Base-by-base conservation (phyloP, 2,329 filamentous ascomycete species). In the Fusarium coicis region DNA sequence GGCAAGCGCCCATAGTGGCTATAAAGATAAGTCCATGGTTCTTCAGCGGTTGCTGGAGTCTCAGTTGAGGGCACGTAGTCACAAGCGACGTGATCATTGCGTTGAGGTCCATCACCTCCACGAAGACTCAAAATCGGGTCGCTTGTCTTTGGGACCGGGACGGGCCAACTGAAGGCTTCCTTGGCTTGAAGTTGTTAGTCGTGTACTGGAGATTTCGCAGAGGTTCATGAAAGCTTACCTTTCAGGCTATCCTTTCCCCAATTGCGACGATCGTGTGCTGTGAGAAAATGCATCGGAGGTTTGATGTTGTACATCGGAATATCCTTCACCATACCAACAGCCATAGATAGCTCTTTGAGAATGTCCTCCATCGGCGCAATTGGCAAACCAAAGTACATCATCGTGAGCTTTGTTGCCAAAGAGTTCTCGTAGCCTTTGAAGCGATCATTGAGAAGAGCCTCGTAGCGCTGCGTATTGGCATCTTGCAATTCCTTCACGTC, bases 321-420 rank as follows among this genome's bases (percentile, higher is more conserved):
- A 42, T 67, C 68, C 50, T 43, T 54, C 28, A 64, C 70, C 26
- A 66, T 63, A 5, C 69, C 56, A 11, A 67, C 76, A 59, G 23
- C 63, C 42, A 62, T 62, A 16, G 76, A 66, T 30, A 81, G 74
- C 7, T 78, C 74, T 44, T 79, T 78, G 34, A 77, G n/a, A 8
- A 50, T 42, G 8, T 70, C 66, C 3, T 70, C 46, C 14, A 81
- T 66, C 16, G 86, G 84, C 55, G 83, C 83, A 7, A 86, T 79
- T 0, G 84, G 84, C 10, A 87, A 73, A 2, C 85, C 86, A 66
- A 87, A 87, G 74, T 84, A 86, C 49, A 86, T 78, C 78, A 86
- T 81, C 1, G 85, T 78, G 63, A 88, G 64, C 73, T 86, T 87
- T n/a, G 82, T 80, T 6, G 79, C 78, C 21, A 85, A 63, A 3